Base-by-base conservation (phyloP, 352 stramenopile species). In the Thalassiosira livingstoniorum region DNA sequence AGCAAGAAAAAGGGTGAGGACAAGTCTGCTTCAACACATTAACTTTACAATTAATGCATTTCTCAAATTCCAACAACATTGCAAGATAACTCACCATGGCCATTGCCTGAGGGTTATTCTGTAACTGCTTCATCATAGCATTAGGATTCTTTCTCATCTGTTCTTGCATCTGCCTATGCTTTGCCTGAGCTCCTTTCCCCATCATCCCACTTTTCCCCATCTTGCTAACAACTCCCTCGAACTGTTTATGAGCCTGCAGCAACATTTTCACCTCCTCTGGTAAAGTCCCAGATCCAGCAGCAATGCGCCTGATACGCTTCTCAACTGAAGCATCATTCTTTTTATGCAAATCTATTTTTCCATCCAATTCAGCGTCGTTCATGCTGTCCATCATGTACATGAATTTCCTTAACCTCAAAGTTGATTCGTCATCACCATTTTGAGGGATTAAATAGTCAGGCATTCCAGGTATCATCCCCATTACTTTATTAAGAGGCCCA, bases 311-410 rank as follows among this genome's bases (percentile, higher is more conserved):
- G 53, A 95, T 92, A 2, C 93, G 82, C n/a, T 90, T 90, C 53
- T 90, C 70, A 2, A 88, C 68, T 53, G 78, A 61, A 2, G 85
- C 55, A 54, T 90, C 85, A 53, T 86, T 76, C 45, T 85, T 87
- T 45, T 87, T 84, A 27, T 92, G 84, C 68, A 95, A 75, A 78
- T 94, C 92, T 18, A 97, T 89, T 68, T 95, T 95, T 32, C 93
- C 97, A 84, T 99, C 98, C 1, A 99, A 92, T 84, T 95, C 91
- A 11, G 79, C 80, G 58, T 92, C 80, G 42, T 74, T 95, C 98
- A 99, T 99, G 75, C 92, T 98, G 85, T 99, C 98, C 97, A 99
- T 99, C 92, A 99, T 99, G 91, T 97, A 99, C 82, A 99, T 93
- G 89, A 99, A 99, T 55, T 96, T 96, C 61, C 98, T 97, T 37